Evolutionary conservation across 2,329 filamentous ascomycete genomes (phyloP), one percentile per base, ranked within the genome.

Genomic region (Diplocarpon rosae): DNA sequence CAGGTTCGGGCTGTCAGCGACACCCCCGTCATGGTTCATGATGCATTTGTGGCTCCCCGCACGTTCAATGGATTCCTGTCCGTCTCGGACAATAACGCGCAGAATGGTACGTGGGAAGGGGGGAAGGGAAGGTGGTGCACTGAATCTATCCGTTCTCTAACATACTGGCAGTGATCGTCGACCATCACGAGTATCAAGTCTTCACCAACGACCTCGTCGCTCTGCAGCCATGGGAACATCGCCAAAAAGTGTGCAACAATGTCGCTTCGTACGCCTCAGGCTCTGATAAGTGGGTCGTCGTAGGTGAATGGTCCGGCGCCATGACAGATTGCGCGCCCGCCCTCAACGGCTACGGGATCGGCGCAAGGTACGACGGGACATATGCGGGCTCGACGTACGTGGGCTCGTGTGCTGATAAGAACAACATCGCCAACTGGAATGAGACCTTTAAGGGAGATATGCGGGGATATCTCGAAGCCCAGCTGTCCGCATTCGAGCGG

Each of bases 101-200:
- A 71, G 36, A 57, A 58, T 52, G 56, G 56, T 59, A 50, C 37
- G 45, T 66, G 34, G 66, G 71, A n/a, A n/a, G n/a, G n/a, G n/a
- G n/a, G n/a, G n/a, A n/a, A n/a, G n/a, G n/a, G n/a, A n/a, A n/a
- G n/a, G n/a, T n/a, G n/a, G n/a, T n/a, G n/a, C n/a, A n/a, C n/a
- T n/a, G n/a, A n/a, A n/a, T n/a, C n/a, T n/a, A n/a, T n/a, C n/a
- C n/a, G n/a, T n/a, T 9, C 69, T 82, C 36, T 71, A 72, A 43
- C 37, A 77, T 78, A 56, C 2, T 69, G 66, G 1, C 32, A 58
- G 59, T 60, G 12, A 45, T 74, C 37, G 62, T 85, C 50, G 80
- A 85, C 56, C 77, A 80, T 46, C 80, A 85, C 58, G 76, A 83
- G 57, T 85, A 84, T 58, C 74, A 83, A 58, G 68, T 78, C 46